Evolutionary conservation across 2,329 filamentous ascomycete species (phyloP), one percentile per base, ranked within the genome.

Genomic region (Aureobasidium lini): DNA sequence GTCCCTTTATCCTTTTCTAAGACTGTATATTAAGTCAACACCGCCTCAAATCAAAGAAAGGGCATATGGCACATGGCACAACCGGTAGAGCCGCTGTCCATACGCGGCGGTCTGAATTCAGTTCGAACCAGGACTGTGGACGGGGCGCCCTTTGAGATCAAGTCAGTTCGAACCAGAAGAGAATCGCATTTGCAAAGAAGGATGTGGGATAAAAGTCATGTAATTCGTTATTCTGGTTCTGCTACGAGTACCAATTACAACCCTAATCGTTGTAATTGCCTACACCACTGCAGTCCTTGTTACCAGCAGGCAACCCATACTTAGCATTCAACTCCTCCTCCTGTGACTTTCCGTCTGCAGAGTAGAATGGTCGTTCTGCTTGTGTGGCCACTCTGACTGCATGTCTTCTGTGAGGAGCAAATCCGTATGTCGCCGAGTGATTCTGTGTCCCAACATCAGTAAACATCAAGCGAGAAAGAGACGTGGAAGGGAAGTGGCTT

Each of bases 181-280:
- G 18, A 23, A 23, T 23, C 18, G 18, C 18, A 23, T 23, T 42
- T n/a, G n/a, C 1, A 8, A 18, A 18, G 2, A 5, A 18, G 4
- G 18, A 42, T 16, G 15, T 8, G 2, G 2, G 8, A 2, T 15
- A 16, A 15, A 31, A 31, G 2, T 46, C 23, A 46, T 29, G 5
- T 29, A 4, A 9, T 47, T 46, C 44, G 11, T 47, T 16, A 32
- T 18, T 23, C 3, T 23, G 18, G 18, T 23, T 23, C 18, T 23
- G 18, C 18, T 23, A 23, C 18, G 18, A 2, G 10, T 10, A 5
- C 1, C 6, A 4, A 15, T 9, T 34, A 9, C 18, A 34, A 13
- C 10, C 1, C 16, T 44, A 79, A 63, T 84, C 81, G 62, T 84
- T 84, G 64, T 83, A 84, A 65, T 84, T 84, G 6, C 79, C 78